Conservation (phyloP, 2,329 filamentous ascomycete species). For the Coniochaeta sp. region DNA sequence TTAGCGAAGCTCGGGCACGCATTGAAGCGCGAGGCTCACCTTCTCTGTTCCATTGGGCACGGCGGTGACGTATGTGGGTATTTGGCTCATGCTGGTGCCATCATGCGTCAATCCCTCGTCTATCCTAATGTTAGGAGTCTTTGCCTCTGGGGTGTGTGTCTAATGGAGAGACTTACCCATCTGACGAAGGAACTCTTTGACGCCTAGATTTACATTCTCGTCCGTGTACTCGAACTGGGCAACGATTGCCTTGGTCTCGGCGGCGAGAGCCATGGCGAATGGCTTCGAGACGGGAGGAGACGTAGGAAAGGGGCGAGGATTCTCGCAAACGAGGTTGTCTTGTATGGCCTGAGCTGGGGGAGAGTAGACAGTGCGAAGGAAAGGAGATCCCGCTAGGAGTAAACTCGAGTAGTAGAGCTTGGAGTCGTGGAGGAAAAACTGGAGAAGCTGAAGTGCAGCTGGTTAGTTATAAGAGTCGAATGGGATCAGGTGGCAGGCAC, state of each 20-base stretch:
- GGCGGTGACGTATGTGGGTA: slow-evolving; percentile 91
- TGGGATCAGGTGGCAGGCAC: slow-evolving; percentile 7
- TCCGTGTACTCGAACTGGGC: slow-evolving; percentile 79
- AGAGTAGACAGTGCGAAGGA: slow-evolving; percentile 29
- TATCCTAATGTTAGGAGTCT: slow-evolving; percentile 25
- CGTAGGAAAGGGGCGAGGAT: slow-evolving; percentile 45
- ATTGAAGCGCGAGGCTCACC: slow-evolving; percentile 38
- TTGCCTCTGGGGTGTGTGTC: no score
- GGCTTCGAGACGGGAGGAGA: slow-evolving; percentile 45
- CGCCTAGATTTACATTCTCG: slow-evolving; percentile 69
- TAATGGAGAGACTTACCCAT: slow-evolving; percentile 53
- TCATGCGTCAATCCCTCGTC: slow-evolving; percentile 75
- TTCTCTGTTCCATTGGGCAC: slow-evolving; percentile 98
- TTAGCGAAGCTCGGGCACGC: neutral
- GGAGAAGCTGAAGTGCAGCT: slow-evolving; percentile 33
- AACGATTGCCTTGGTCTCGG: slow-evolving; percentile 73
- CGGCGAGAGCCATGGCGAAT: slow-evolving; percentile 53
- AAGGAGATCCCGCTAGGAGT: slow-evolving; percentile 19
- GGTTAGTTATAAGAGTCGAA: slow-evolving; percentile 17
- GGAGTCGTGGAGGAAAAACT: slow-evolving; percentile 43
- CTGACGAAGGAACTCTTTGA: slow-evolving; percentile 78
- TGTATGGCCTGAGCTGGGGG: slow-evolving; percentile 29
- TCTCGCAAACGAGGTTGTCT: slow-evolving; percentile 44
- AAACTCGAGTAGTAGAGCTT: slow-evolving; percentile 32
- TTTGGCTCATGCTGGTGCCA: slow-evolving; percentile 81